These are phyloP conservation scores for Mycena vulgaris DNA, from an alignment of 768 basidiomycete species.

Conservation along the genomic window DNA sequence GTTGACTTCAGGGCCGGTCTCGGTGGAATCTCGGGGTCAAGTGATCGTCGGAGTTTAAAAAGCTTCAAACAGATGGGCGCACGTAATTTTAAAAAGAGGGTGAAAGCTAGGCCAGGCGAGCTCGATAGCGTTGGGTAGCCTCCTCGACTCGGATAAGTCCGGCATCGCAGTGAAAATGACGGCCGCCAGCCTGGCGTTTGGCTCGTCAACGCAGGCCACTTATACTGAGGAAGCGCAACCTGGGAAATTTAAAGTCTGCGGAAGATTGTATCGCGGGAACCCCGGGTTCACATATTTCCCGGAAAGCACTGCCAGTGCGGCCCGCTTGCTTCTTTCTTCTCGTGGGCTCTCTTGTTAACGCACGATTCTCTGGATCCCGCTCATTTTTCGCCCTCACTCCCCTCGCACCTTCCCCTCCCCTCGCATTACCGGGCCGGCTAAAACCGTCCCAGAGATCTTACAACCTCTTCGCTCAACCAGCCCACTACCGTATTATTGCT, in stretches of 20 bases:
- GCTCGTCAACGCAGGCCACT: slow-evolving; percentile 10
- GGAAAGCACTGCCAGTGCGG: slow-evolving; percentile 13
- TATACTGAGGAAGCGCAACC: slow-evolving; percentile 21
- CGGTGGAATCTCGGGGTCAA: too few relatives aligned
- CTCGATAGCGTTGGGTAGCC: slow-evolving; percentile 12
- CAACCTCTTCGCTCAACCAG: slow-evolving; percentile 23
- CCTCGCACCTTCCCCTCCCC: slow-evolving; percentile 21
- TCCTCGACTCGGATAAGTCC: slow-evolving; percentile 15
- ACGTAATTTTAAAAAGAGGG: too few relatives aligned
- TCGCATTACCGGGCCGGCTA: slow-evolving; percentile 10
- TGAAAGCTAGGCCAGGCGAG: slow-evolving; percentile 10
- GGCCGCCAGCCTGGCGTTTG: slow-evolving; percentile 15
- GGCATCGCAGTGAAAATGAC: slow-evolving; percentile 14
- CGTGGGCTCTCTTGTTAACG: slow-evolving; percentile 8
- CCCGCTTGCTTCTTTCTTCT: slow-evolving; percentile 23
- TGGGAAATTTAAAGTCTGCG: slow-evolving; percentile 17
- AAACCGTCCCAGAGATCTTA: slow-evolving; percentile 20
- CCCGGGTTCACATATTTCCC: slow-evolving; percentile 13
- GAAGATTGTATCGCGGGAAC: slow-evolving; percentile 17
- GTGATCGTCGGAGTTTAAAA: too few relatives aligned
- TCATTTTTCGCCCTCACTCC: slow-evolving; percentile 24
- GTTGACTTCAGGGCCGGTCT: too few relatives aligned
- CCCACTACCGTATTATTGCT: slow-evolving; percentile 18
- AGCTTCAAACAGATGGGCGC: too few relatives aligned
- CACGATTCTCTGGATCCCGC: slow-evolving; percentile 23